phyloP scores from a whole-genome alignment of 129 eudicot genomes.

The Flaveria ramosissima region DNA sequence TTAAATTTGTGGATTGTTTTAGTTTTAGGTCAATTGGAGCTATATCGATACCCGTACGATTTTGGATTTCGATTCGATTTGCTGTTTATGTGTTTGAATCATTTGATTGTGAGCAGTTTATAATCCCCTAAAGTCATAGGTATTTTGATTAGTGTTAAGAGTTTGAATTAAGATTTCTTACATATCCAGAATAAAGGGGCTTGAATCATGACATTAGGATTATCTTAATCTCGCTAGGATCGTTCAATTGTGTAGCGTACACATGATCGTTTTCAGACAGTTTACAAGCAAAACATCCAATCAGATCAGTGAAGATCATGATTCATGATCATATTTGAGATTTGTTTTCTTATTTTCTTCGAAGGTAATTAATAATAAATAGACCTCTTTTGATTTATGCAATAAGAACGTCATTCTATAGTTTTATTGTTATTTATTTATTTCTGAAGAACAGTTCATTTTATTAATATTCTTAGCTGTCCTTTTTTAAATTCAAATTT shows the following conservation, averaged over 20 bases:
- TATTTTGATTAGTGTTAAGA: constrained; percentile 11
- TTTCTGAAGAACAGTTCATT: constrained; percentile 19
- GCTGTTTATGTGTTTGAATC: neutral
- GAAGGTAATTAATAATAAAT: neutral
- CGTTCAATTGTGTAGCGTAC: too few relatives aligned
- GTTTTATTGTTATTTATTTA: neutral
- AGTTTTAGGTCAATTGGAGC: neutral
- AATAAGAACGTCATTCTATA: constrained; percentile 24
- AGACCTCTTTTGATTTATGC: neutral
- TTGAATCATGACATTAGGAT: neutral
- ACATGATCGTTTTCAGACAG: neutral
- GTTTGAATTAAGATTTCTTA: neutral
- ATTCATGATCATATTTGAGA: constrained; percentile 2
- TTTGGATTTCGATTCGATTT: neutral
- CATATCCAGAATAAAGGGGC: neutral
- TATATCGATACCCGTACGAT: neutral
- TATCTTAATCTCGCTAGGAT: neutral
- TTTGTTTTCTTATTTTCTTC: neutral
- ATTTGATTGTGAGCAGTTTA: neutral
- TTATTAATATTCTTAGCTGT: constrained; percentile 39
- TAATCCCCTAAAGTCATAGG: neutral
- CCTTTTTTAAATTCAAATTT: constrained; percentile 21
- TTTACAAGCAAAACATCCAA: neutral
- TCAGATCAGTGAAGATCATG: neutral
- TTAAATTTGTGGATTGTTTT: constrained; percentile 17